Evolutionary conservation across 108 stramenopile genomes (phyloP), one percentile per base, ranked within the genome.

Genomic region (Asterionellopsis glacialis): DNA sequence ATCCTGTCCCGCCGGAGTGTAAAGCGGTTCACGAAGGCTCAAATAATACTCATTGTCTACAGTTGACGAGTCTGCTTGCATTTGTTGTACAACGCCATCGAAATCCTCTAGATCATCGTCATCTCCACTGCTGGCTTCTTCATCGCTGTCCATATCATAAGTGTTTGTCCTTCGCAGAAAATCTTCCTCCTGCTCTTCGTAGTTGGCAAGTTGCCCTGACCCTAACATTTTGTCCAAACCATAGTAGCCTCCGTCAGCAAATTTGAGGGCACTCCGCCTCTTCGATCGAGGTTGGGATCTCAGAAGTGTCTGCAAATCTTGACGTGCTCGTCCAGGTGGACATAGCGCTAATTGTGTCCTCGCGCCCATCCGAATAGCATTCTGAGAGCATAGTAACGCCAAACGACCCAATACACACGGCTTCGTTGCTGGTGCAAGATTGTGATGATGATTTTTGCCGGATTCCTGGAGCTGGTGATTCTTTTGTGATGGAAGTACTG

Each of bases 341-440:
- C 84, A 85, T 13, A 93, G 55, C 11, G 47, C 67, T n/a, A 88
- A 73, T 52, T 87, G 86, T 40, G 91, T 88, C 9, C 81, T 39
- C 0, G 74, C 80, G 15, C 85, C 82, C 75, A 85, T 72, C n/a
- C 72, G 54, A 18, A 89, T 68, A 1, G 88, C 85, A 66, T 89
- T 85, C 53, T 85, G 77, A 43, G 75, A 66, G 49, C 82, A 82
- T 41, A 85, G 48, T 16, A 87, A 56, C 0, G 76, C 77, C n/a
- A 93, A 48, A 11, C 68, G 57, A 13, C 76, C 75, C 69, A 66
- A n/a, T 11, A 27, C 26, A 26, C 33, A 18, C 60, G 28, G 47
- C 51, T 11, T 13, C 61, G n/a, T 22, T 44, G 27, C 18, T 58
- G n/a, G 53, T 25, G n/a, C 57, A 33, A 33, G 33, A 33, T 33